Evolutionary conservation across 768 basidiomycete genomes (phyloP), one percentile per base, ranked within the genome.

Genomic region (Pleurotus tuoliensis): DNA sequence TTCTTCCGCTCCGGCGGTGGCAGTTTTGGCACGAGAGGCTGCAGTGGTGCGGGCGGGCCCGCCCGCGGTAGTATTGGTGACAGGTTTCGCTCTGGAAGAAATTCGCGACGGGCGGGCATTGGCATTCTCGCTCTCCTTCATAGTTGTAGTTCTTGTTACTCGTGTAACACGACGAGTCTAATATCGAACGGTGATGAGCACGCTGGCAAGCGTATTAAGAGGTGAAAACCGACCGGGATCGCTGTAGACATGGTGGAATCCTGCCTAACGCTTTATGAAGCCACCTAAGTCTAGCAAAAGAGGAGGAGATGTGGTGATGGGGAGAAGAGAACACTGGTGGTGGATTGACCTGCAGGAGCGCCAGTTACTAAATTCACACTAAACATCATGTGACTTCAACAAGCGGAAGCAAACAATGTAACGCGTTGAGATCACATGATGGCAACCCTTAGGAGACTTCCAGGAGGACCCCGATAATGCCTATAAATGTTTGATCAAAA

Each of bases 61-160:
- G 37, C 63, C 64, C 60, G 73, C 66, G 46, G 72, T 72, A 59
- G 38, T 52, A 61, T 73, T 69, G 18, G 80, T 74, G 58, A 76
- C 73, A 46, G 77, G 78, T 71, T 86, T 87, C 67, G 81, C 74
- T 69, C 84, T 86, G 59, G 86, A 81, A 46, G 76, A 73, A 48
- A 82, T 73, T 69, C 83, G 76, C 57, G 81, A 77, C 43, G 82
- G 81, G 57, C 83, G 82, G 52, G 86, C 82, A 65, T 81, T 83
- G 56, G 83, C 82, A 66, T 89, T 90, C 78, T 90, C 88, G 66
- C 73, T 80, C 66, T 85, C 82, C 66, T 82, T 83, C 64, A 74
- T 75, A 47, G 79, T 76, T 55, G 77, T 71, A 22, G 72, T 71
- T 61, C 82, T 82, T 56, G 80, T 76, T 41, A 78, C 73, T 68